These are phyloP conservation scores for Bassia scoparia DNA, from an alignment of 148 eudicot species.

Conservation along the genomic window DNA sequence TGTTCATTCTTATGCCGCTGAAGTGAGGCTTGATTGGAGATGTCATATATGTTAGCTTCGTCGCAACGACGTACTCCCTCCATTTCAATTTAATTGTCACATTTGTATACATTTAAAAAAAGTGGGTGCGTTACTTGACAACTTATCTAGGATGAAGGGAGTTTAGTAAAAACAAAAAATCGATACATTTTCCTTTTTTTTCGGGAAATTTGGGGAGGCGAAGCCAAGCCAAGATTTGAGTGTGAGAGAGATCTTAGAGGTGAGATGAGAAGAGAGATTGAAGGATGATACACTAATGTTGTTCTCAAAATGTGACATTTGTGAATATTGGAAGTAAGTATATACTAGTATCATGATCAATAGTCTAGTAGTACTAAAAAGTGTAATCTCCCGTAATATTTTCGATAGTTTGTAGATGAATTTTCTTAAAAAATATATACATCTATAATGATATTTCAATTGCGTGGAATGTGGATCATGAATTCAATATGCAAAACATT, in stretches of 20 bases:
- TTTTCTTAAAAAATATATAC: neutral
- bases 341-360: constrained; percentile 5
- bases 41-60: constrained; percentile 40
- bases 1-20: constrained; percentile 31
- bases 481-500: too few species aligned
- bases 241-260: neutral
- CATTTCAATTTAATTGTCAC: too few species aligned
- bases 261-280: neutral
- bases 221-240: constrained; percentile 24
- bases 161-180: neutral
- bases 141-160: too few species aligned
- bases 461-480: too few species aligned
- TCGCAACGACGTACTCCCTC: too few species aligned
- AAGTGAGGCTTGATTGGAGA: constrained; percentile 86
- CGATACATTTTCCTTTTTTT: neutral
- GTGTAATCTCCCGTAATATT: neutral
- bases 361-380: constrained; percentile 6
- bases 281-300: neutral
- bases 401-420: neutral
- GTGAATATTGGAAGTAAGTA: constrained; percentile 26
- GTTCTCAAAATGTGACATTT: constrained; percentile 5
- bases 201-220: constrained; percentile 17
- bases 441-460: too few species aligned
- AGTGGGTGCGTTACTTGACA: too few species aligned
- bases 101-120: too few species aligned